A percentile compares a stretch with the other conserved stretches of the same genome.
Evolutionary conservation across 148 eudicot species (phyloP).

Genomic region (Chenopodium quinoa): DNA sequence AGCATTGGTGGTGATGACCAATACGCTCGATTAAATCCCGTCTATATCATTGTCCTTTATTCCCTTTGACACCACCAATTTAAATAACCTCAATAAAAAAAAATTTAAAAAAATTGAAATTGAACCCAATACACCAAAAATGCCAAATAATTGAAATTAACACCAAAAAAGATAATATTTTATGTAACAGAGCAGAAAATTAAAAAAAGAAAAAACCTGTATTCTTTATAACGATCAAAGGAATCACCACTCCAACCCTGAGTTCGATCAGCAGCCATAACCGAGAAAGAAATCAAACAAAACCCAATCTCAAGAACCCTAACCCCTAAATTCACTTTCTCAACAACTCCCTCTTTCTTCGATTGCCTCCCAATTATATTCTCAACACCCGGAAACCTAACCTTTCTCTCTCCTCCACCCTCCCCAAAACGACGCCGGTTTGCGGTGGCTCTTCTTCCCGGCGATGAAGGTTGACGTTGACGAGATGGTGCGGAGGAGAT

Average conservation of each 20-base stretch:
- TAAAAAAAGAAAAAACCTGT: conserved; percentile 42
- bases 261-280: conserved; percentile 84
- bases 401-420: conserved; percentile 18
- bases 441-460: conserved; percentile 33
- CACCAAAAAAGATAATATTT: too few relatives aligned
- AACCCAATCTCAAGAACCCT: conserved; percentile 61
- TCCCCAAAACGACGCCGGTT: conserved; percentile 15
- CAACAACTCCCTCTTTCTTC: conserved; percentile 38
- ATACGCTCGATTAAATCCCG: too few relatives aligned
- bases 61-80: too few relatives aligned
- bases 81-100: too few relatives aligned
- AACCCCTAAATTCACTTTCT: conserved; percentile 51
- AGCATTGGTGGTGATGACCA: background rate
- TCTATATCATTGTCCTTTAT: too few relatives aligned
- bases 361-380: conserved; percentile 21
- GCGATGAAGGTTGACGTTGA: conserved; percentile 27
- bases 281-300: conserved; percentile 70
- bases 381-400: conserved; percentile 34
- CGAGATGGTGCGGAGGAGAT: conserved; percentile 19
- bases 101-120: too few relatives aligned
- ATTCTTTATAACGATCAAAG: conserved; percentile 82
- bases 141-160: too few relatives aligned
- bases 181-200: background rate
- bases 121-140: too few relatives aligned
- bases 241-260: conserved; percentile 97